phyloP scores from a whole-genome alignment of 1,284 basidiomycete species.

The Hemileia vastatrix region DNA sequence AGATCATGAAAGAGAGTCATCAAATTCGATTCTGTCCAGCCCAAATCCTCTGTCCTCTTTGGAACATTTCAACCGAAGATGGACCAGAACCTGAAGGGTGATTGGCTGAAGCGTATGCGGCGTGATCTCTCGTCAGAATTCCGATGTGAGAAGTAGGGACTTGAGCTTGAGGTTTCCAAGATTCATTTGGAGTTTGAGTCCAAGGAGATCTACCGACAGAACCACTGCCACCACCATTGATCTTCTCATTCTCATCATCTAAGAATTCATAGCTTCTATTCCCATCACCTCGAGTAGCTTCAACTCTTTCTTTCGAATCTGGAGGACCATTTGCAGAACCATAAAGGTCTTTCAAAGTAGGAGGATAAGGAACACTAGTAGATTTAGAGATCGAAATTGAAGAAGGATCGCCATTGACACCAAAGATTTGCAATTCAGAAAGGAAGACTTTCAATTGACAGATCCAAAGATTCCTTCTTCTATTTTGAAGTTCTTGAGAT shows the following conservation, averaged over 20 bases:
- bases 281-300: neutral
- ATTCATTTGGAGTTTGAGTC: neutral
- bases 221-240: neutral
- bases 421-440: conserved; percentile 31
- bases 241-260: neutral
- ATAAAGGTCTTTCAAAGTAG: too few species aligned
- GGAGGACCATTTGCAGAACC: too few species aligned
- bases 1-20: too few species aligned
- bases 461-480: conserved; percentile 33
- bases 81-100: neutral
- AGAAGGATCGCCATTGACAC: conserved; percentile 26
- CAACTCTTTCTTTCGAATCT: neutral
- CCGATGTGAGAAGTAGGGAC: neutral
- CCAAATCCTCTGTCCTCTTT: neutral
- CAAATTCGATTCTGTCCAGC: neutral
- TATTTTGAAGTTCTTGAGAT: too few species aligned
- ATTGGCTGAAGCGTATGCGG: neutral
- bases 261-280: neutral
- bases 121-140: neutral
- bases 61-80: neutral
- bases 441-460: conserved; percentile 32
- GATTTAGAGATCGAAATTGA: neutral
- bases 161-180: neutral
- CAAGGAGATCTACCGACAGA: neutral
- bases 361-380: too few species aligned